Evolutionary conservation across 805 yeast species (phyloP).

Genomic region (Pichia exigua): DNA sequence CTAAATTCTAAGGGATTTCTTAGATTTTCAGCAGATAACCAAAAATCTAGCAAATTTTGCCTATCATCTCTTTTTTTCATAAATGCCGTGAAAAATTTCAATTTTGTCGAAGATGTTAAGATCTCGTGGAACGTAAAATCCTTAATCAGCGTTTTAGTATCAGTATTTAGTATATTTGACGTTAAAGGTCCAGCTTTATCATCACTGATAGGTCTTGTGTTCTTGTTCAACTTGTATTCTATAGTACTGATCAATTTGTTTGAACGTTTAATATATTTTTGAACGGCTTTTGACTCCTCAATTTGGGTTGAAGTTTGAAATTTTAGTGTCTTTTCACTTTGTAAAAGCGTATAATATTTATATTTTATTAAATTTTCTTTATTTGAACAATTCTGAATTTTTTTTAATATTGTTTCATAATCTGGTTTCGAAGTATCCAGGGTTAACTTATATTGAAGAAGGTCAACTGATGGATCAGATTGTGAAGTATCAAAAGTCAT

Average conservation of each 20-base stretch:
- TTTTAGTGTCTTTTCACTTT: conserved; percentile 16
- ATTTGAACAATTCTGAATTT: conserved; percentile 26
- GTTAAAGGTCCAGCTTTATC: neutral
- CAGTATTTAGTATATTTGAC: neutral
- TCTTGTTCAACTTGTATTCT: neutral
- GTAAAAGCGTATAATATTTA: conserved; percentile 39
- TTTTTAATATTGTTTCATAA: conserved; percentile 27
- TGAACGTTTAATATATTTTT: conserved; percentile 8
- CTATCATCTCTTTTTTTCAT: conserved; percentile 42
- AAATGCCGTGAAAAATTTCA: conserved; percentile 44
- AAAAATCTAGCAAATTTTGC: conserved; percentile 46
- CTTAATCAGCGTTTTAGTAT: neutral
- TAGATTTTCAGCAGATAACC: conserved; percentile 59
- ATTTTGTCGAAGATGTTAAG: conserved; percentile 4
- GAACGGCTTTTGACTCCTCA: conserved; percentile 7
- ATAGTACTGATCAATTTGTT: neutral
- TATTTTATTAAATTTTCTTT: conserved; percentile 40
- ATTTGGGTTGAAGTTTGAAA: neutral
- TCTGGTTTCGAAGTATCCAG: conserved; percentile 27
- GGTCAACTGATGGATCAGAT: neutral
- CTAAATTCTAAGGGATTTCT: conserved; percentile 58
- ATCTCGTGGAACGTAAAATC: conserved; percentile 5
- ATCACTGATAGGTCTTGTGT: neutral
- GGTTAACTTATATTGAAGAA: conserved; percentile 1
- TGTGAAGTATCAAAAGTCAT: conserved; percentile 7